Conservation (phyloP, 805 yeast genomes). For the Wickerhamomyces bisporus region DNA sequence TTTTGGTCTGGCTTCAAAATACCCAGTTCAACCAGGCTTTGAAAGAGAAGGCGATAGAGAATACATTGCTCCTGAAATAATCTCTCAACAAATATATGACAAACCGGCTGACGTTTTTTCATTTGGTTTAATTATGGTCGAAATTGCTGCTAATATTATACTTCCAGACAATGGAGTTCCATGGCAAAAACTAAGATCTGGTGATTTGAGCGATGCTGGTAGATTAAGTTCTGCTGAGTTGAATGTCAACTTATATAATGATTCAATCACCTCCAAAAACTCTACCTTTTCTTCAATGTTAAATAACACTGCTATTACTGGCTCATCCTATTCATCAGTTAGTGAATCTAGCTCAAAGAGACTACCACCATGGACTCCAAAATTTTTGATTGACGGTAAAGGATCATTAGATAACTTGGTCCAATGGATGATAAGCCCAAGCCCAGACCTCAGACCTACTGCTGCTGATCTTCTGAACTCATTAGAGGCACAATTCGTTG, state of each 20-base stretch:
- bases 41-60: slow-evolving; percentile 97
- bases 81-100: slow-evolving; percentile 75
- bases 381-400: slow-evolving; percentile 68
- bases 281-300: slow-evolving; percentile 21
- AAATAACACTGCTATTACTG: slow-evolving; percentile 20
- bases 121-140: slow-evolving; percentile 89
- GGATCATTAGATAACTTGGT: slow-evolving; percentile 75
- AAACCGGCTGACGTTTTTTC: slow-evolving; percentile 94
- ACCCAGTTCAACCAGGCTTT: slow-evolving; percentile 61
- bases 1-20: slow-evolving; percentile 86
- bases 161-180: slow-evolving; percentile 94
- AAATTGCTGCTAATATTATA: slow-evolving; percentile 91
- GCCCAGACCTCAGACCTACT: slow-evolving; percentile 75
- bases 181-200: slow-evolving; percentile 94
- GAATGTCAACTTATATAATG: slow-evolving; percentile 22
- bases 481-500: slow-evolving; percentile 74
- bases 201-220: slow-evolving; percentile 94
- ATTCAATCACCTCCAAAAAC: slow-evolving; percentile 18
- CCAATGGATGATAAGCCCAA: slow-evolving; percentile 84
- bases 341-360: slow-evolving; percentile 21
- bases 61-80: slow-evolving; percentile 95
- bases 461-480: slow-evolving; percentile 65
- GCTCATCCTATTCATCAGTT: slow-evolving; percentile 25
- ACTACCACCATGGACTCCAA: slow-evolving; percentile 85
- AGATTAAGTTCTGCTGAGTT: slow-evolving; percentile 70